Evolutionary conservation across 768 basidiomycete species (phyloP).

Genomic region (Antrodiella citrinella): DNA sequence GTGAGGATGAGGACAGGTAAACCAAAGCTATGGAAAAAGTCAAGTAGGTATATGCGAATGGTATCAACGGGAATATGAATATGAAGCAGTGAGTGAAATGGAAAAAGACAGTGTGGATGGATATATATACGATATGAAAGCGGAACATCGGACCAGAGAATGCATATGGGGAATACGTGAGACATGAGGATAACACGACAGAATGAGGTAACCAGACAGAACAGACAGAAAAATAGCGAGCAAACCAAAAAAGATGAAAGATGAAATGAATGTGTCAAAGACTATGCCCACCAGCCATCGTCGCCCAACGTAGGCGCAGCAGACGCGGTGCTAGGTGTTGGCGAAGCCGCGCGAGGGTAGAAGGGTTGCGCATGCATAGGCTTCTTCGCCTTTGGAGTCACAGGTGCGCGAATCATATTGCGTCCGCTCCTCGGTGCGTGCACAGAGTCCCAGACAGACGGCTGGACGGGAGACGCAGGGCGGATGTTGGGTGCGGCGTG

Average conservation of each 20-base stretch:
- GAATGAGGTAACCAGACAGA: conserved; percentile 9
- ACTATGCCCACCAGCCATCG: conserved; percentile 74
- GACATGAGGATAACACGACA: not conserved
- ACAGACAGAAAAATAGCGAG: conserved; percentile 6
- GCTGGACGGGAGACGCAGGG: conserved; percentile 40
- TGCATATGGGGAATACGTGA: not conserved
- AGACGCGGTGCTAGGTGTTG: conserved; percentile 72
- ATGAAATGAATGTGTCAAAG: not conserved
- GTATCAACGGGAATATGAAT: not conserved
- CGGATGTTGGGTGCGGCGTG: conserved; percentile 30
- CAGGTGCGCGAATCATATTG: conserved; percentile 35
- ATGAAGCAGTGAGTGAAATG: not conserved
- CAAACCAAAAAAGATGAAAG: not conserved
- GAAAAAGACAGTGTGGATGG: not conserved
- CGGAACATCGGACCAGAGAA: not conserved
- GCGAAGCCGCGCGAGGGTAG: conserved; percentile 44
- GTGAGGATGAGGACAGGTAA: too few relatives aligned
- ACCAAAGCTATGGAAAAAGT: too few relatives aligned
- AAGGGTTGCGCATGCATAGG: conserved; percentile 11
- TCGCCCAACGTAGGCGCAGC: conserved; percentile 59
- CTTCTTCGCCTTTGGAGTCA: conserved; percentile 22
- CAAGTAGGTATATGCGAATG: not conserved
- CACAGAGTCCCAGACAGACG: conserved; percentile 72
- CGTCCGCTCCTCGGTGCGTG: conserved; percentile 34
- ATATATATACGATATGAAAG: not conserved